These are phyloP conservation scores for Grifola frondosa DNA, from an alignment of 1,284 basidiomycete species.

Conservation along the genomic window DNA sequence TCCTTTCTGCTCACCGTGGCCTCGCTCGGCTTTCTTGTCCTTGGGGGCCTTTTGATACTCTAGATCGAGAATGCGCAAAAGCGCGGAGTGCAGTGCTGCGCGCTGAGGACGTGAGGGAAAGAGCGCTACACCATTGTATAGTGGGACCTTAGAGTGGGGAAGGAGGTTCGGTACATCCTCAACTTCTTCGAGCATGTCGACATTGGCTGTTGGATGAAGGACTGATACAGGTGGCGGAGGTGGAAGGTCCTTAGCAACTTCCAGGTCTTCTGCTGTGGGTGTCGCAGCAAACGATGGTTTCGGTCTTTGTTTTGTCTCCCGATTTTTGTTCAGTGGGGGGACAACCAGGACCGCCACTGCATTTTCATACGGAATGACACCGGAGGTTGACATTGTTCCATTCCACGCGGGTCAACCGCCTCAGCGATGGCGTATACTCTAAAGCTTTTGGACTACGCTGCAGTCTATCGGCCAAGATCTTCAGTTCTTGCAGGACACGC, in stretches of 20 bases:
- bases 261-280: slow-evolving; percentile 33
- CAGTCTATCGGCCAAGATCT: slow-evolving; percentile 50
- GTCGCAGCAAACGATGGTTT: slow-evolving; percentile 39
- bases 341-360: slow-evolving; percentile 66
- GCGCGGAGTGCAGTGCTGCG: slow-evolving; percentile 48
- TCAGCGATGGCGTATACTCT: slow-evolving; percentile 41
- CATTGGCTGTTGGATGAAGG: slow-evolving; percentile 34
- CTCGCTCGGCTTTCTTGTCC: slow-evolving; percentile 5
- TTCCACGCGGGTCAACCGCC: slow-evolving; percentile 61
- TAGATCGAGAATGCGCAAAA: slow-evolving; percentile 54
- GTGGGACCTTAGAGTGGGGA: slow-evolving; percentile 49
- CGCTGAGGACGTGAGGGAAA: slow-evolving; percentile 63
- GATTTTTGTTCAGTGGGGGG: slow-evolving; percentile 64
- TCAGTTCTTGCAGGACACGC: slow-evolving; percentile 71
- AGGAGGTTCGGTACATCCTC: slow-evolving; percentile 29
- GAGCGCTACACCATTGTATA: slow-evolving; percentile 63
- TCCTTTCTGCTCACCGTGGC: slow-evolving; percentile 40
- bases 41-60: slow-evolving; percentile 20
- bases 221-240: slow-evolving; percentile 37
- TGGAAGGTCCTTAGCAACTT: background rate
- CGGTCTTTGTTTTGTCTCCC: slow-evolving; percentile 45
- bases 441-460: slow-evolving; percentile 26
- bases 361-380: slow-evolving; percentile 46
- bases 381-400: slow-evolving; percentile 45
- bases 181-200: slow-evolving; percentile 9